Conservation (phyloP, 306 rosid species). For the Ammopiptanthus mongolicus region DNA sequence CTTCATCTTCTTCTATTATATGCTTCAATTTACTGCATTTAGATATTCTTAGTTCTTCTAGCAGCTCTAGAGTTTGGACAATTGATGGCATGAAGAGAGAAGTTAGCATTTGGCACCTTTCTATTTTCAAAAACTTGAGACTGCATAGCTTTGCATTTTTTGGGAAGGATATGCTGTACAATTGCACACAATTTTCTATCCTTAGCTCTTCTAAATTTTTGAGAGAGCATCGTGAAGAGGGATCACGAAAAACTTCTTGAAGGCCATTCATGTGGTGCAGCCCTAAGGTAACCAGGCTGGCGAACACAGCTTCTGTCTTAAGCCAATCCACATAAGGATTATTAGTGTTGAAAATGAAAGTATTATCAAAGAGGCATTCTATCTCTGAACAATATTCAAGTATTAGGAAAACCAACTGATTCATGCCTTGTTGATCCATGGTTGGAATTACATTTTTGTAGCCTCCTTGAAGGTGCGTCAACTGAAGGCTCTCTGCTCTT, state of each 20-base stretch:
- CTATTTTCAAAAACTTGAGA: not conserved
- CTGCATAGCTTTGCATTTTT: not conserved
- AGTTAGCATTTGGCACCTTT: not conserved
- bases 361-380: not conserved
- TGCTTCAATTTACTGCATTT: not conserved
- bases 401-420: not conserved
- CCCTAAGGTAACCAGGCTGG: not conserved
- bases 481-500: not conserved
- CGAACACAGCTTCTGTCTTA: not conserved
- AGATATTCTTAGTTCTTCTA: not conserved
- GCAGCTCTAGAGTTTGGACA: not conserved
- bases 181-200: not conserved
- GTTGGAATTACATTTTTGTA: not conserved
- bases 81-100: not conserved
- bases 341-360: not conserved
- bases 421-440: not conserved
- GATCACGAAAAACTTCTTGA: not conserved
- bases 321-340: not conserved
- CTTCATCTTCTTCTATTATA: not conserved
- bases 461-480: not conserved
- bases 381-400: not conserved
- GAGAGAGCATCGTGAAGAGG: not conserved
- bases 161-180: slow-evolving; percentile 21
- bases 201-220: not conserved
- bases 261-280: not conserved